Evolutionary conservation across 805 yeast genomes (phyloP), one percentile per base, ranked within the genome.

Genomic region (Blastobotrys mokoenaii): DNA sequence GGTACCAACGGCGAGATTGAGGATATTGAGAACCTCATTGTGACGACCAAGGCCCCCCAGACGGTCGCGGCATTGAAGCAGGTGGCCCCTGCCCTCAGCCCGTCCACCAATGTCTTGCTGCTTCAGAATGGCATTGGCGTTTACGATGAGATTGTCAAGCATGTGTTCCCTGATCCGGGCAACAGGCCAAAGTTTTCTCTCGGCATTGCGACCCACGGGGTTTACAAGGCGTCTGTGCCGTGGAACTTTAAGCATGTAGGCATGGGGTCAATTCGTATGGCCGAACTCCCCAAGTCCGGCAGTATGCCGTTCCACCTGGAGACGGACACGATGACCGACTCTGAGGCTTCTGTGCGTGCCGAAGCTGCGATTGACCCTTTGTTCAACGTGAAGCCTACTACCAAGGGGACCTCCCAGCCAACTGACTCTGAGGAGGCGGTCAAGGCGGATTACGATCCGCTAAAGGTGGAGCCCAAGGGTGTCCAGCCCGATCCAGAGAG

Each of bases 41-140:
- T 90, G 8, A 69, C 94, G 8, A 87, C 95, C 3, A 90, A 90
- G 62, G 79, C 94, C 0, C 78, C 82, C 49, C 85, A 83, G 56
- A 83, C 95, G 0, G 64, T 70, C 17, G 60, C 62, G 2, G 94
- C 97, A 0, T 48, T 89, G 14, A 58, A 55, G 30, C 82, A 82
- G 2, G 68, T 79, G 43, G 49, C 77, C 16, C 69, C 72, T 1
- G 65, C 65, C 45, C 70, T 90, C 25, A 61, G 65, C 25, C 57
- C 66, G 1, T 57, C 66, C 2, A 73, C 89, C 1, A 79, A 77
- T 46, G 61, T 88, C 2, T 51, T 89, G 38, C 61, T 89, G 17
- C 54, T 89, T n/a, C 97, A 86, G 46, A 86, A 93, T 61, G 98
- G 88, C 1, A 71, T 88, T 70, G 97, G 97, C 8, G 70, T 77